phyloP scores from a whole-genome alignment of 345 rosid genomes.

The Clarkia xantiana region DNA sequence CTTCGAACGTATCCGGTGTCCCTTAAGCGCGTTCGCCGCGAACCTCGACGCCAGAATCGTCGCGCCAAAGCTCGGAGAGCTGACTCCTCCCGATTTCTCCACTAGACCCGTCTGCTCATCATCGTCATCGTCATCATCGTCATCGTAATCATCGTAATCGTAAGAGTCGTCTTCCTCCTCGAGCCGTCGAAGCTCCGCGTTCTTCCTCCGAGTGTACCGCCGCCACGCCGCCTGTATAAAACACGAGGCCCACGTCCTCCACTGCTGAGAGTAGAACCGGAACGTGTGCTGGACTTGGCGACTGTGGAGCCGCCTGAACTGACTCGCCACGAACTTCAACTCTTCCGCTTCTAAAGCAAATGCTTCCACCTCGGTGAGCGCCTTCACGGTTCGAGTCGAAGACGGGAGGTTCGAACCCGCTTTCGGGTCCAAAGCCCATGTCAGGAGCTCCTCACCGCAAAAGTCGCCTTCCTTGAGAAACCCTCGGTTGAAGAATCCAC shows the following conservation, averaged over 20 bases:
- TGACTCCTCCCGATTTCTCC: conserved; percentile 8
- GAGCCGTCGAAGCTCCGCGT: neutral
- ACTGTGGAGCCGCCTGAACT: conserved; percentile 15
- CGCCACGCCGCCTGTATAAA: conserved; percentile 17
- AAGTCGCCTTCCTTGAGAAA: conserved; percentile 14
- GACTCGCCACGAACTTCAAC: conserved; percentile 17
- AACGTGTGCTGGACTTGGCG: conserved; percentile 12
- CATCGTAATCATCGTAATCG: neutral
- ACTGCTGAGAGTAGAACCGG: conserved; percentile 17
- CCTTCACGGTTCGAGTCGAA: conserved; percentile 13
- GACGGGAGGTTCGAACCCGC: conserved; percentile 12
- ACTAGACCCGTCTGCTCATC: conserved; percentile 11
- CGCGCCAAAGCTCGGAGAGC: conserved; percentile 30
- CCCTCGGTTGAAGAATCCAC: conserved; percentile 17
- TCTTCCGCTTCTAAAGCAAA: conserved; percentile 14
- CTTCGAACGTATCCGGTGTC: conserved; percentile 19
- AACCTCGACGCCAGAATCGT: conserved; percentile 53
- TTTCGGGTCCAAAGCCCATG: conserved; percentile 14
- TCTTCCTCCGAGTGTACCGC: conserved; percentile 8
- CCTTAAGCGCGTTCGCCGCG: conserved; percentile 47
- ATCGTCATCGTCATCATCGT: conserved; percentile 2
- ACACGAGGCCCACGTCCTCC: conserved; percentile 19
- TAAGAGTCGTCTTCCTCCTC: conserved; percentile 2
- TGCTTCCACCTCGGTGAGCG: conserved; percentile 18
- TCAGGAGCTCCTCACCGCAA: conserved; percentile 19